Conservation (phyloP, 306 rosid species). For the Ammopiptanthus mongolicus region DNA sequence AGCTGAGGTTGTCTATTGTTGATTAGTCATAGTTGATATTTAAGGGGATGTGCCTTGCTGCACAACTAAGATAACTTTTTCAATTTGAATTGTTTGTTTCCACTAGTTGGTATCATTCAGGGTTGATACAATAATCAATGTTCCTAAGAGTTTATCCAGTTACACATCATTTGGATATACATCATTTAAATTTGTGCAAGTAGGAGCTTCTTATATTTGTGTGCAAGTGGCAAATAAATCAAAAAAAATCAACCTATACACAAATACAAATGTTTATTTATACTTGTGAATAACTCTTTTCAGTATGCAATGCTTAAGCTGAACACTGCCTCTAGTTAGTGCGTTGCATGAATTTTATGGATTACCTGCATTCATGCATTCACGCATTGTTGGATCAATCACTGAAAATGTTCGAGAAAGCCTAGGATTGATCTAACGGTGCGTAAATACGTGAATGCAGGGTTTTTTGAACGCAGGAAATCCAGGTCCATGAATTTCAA, state of each 20-base stretch:
- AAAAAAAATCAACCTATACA: background rate
- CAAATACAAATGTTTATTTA: background rate
- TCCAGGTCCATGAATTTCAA: background rate
- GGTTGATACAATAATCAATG: background rate
- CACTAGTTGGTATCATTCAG: background rate
- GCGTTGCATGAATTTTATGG: background rate
- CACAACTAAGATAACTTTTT: background rate
- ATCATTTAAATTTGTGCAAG: background rate
- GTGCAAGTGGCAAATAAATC: background rate
- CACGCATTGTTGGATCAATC: no score
- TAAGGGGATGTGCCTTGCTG: background rate
- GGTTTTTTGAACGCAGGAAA: no score
- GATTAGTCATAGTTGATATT: background rate
- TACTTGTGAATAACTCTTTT: background rate
- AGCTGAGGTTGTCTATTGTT: background rate
- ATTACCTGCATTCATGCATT: no score
- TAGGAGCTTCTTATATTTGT: background rate
- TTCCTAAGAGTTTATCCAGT: background rate
- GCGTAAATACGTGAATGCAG: no score
- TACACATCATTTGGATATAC: background rate
- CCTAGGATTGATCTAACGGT: no score
- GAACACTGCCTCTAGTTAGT: background rate
- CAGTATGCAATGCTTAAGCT: background rate
- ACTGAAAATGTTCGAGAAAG: no score
- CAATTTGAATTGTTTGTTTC: background rate